Percentiles rank a stretch among this genome's conserved stretches.
phyloP scores from a whole-genome alignment of 768 basidiomycete genomes.

The Candolleomyces eurysporus region DNA sequence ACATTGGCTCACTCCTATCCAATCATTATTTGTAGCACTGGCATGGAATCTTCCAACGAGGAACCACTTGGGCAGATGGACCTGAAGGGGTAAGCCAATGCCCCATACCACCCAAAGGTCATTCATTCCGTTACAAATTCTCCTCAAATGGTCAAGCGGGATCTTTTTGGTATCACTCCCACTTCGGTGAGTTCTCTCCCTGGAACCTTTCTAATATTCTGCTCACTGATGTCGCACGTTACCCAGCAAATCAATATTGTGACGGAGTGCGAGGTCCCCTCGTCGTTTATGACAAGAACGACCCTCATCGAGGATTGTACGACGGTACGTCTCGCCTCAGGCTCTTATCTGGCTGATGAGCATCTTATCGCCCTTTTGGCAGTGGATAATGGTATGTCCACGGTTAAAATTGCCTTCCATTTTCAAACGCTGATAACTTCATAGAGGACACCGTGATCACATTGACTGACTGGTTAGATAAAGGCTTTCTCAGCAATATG shows the following conservation, averaged over 20 bases:
- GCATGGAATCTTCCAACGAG: slow-evolving; percentile 49
- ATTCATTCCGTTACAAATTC: slow-evolving; percentile 46
- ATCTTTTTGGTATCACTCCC: slow-evolving; percentile 39
- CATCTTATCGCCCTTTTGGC: too few species aligned
- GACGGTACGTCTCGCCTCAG: background rate
- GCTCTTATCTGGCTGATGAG: too few species aligned
- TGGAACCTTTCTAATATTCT: background rate
- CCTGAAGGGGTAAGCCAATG: slow-evolving; percentile 42
- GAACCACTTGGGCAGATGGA: slow-evolving; percentile 47
- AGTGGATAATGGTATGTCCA: slow-evolving; percentile 7
- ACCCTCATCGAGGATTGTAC: slow-evolving; percentile 24
- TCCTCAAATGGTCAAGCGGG: slow-evolving; percentile 22
- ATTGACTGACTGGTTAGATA: slow-evolving; percentile 45
- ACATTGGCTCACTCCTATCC: background rate
- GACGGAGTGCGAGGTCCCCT: slow-evolving; percentile 22
- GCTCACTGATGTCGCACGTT: background rate
- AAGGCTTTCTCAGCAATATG: slow-evolving; percentile 14
- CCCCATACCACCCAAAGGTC: slow-evolving; percentile 37
- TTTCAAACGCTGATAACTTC: background rate
- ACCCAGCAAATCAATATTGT: slow-evolving; percentile 19
- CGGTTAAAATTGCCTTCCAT: background rate
- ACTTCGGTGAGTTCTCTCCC: slow-evolving; percentile 18
- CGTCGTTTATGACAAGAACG: slow-evolving; percentile 19
- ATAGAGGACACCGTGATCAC: slow-evolving; percentile 42
- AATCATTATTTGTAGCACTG: slow-evolving; percentile 36